A percentile compares a stretch with the other conserved stretches of the same genome.
These are phyloP conservation scores for Pythium biforme DNA, from an alignment of 352 stramenopile species.

Conservation along the genomic window DNA sequence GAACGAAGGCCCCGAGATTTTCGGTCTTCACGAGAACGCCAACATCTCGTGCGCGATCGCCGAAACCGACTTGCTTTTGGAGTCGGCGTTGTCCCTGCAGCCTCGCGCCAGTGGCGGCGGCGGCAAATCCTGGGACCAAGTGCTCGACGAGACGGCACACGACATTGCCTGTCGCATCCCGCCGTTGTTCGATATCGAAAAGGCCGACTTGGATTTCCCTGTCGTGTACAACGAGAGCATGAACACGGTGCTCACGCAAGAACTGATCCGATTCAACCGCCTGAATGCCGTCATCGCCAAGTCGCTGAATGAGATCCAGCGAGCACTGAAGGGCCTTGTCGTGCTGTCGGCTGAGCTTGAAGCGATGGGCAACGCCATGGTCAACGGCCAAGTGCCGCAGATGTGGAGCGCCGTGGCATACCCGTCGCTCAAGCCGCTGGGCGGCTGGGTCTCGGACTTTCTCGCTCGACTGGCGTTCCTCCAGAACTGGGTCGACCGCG, in stretches of 20 bases:
- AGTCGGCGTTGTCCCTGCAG: conserved; percentile 89
- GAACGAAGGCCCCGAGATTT: conserved; percentile 85
- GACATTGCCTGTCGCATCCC: conserved; percentile 83
- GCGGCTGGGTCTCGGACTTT: conserved; percentile 92
- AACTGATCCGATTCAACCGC: conserved; percentile 91
- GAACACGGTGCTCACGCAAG: conserved; percentile 89
- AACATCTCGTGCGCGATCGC: conserved; percentile 89
- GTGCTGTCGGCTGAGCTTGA: conserved; percentile 92
- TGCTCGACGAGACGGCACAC: conserved; percentile 81
- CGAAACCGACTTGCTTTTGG: conserved; percentile 83
- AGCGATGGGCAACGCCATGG: conserved; percentile 92
- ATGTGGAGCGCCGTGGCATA: conserved; percentile 88
- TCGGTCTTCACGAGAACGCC: conserved; percentile 84
- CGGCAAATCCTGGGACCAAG: conserved; percentile 90
- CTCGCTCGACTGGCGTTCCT: conserved; percentile 79
- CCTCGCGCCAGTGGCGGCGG: conserved; percentile 74
- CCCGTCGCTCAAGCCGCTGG: conserved; percentile 91
- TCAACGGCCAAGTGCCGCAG: conserved; percentile 87
- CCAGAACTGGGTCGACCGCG: conserved; percentile 78
- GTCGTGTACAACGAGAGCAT: conserved; percentile 85
- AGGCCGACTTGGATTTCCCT: conserved; percentile 82
- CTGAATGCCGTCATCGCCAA: conserved; percentile 74
- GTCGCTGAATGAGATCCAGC: conserved; percentile 88
- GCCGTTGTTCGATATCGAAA: conserved; percentile 89
- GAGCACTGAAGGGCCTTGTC: conserved; percentile 91